Percentiles rank a stretch among this genome's conserved stretches.
These are phyloP conservation scores for Capniomyces stellatus DNA, from an alignment of 371 early-diverging fungal species.

Conservation along the genomic window DNA sequence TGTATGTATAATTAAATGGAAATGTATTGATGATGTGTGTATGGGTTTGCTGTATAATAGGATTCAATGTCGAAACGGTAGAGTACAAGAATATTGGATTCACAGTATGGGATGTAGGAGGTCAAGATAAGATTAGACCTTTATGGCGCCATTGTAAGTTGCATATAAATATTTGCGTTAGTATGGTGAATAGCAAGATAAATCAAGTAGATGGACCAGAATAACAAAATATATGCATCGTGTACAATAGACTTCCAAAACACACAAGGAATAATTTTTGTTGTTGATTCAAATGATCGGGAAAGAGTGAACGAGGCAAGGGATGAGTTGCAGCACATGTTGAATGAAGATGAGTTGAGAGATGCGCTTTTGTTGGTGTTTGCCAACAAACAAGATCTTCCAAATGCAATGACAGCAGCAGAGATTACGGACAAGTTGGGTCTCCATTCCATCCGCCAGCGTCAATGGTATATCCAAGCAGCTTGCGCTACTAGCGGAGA, in stretches of 20 bases:
- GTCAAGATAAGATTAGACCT: slow-evolving; percentile 90
- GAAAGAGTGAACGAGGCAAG: slow-evolving; percentile 78
- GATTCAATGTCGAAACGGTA: slow-evolving; percentile 95
- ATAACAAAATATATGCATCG: slow-evolving; percentile 13
- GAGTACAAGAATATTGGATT: slow-evolving; percentile 93
- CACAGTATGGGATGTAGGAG: slow-evolving; percentile 96
- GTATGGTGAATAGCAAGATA: not conserved
- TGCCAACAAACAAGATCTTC: slow-evolving; percentile 86
- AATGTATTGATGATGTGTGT: too few species aligned
- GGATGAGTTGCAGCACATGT: slow-evolving; percentile 70
- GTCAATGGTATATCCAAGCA: slow-evolving; percentile 84
- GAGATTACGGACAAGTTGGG: slow-evolving; percentile 75
- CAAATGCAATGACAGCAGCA: slow-evolving; percentile 66
- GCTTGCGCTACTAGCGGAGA: slow-evolving; percentile 88
- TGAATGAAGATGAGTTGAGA: slow-evolving; percentile 73
- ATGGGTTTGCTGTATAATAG: too few species aligned
- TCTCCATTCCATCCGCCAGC: slow-evolving; percentile 57
- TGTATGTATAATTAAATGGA: too few species aligned
- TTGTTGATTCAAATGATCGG: slow-evolving; percentile 86
- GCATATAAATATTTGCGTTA: slow-evolving; percentile 13
- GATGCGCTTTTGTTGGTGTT: slow-evolving; percentile 66
- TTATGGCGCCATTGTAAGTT: slow-evolving; percentile 62
- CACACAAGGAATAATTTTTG: slow-evolving; percentile 85
- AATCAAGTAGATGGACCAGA: not conserved
- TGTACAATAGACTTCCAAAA: slow-evolving; percentile 48